Evolutionary conservation across 768 basidiomycete species (phyloP), one percentile per base, ranked within the genome.

Genomic region (Calocybe indica): DNA sequence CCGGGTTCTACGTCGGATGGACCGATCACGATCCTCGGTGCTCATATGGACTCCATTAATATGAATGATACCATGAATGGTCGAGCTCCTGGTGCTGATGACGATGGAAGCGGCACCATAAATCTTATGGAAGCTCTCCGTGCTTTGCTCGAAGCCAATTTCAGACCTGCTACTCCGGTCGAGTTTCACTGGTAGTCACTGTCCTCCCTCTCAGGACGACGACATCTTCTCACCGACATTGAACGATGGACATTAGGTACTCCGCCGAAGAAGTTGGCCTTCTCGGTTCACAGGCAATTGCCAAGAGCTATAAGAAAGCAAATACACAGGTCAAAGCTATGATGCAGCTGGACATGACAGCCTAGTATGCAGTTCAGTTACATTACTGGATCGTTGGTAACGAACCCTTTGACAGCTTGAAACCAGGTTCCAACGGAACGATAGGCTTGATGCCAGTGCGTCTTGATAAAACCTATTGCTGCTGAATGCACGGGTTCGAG

Each of bases 181-280:
- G 73, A 76, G 46, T 76, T 75, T 49, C 73, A 75, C 44, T 76
- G 73, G 73, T 75, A 73, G 34, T 36, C 22, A 22, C 22, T 1
- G 4, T 22, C 22, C 22, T 22, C 22, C 4, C 4, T 2, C 4
- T 22, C 22, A 4, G 4, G 22, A 22, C 2, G 22, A 22, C 22
- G 22, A 4, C 22, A 22, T 22, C 22, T 22, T 22, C 22, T 22
- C 22, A 22, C 22, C 4, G 22, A 22, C 22, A 22, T 2, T 4
- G 22, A 22, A 22, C 22, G 22, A 22, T 4, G 22, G 4, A 22
- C 1, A 22, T 22, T 15, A 40, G 42, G 39, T 54, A 50, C 49
- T 65, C 71, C 14, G 72, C 64, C 40, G 72, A 74, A 37, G 78
- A 79, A 55, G 72, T 68, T 35, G 80, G 80, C 7, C 66, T 79